Conservation (phyloP, 164 flowering plant genomes). For the Annona squamosa region DNA sequence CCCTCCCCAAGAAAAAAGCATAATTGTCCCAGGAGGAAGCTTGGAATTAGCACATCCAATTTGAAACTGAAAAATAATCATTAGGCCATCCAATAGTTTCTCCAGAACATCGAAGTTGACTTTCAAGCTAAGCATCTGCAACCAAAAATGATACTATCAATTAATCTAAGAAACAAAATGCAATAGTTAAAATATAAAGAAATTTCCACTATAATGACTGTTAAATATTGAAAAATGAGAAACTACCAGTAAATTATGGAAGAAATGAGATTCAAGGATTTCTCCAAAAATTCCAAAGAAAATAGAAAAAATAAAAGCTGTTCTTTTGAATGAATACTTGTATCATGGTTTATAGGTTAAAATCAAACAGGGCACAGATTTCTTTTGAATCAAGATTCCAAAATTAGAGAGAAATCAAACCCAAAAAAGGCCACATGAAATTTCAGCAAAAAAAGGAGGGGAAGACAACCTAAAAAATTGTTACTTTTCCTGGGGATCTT, state of each 20-base stretch:
- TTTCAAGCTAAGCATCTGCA: conserved; percentile 62
- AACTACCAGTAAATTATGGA: not conserved
- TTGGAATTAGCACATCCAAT: not conserved
- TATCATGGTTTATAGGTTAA: no score
- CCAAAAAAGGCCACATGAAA: no score
- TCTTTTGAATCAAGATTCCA: no score
- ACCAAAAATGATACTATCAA: not conserved
- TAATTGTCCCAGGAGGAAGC: no score
- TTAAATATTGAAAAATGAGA: not conserved
- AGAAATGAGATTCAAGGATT: not conserved
- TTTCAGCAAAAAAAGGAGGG: no score
- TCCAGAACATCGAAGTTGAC: conserved; percentile 56
- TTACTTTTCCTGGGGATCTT: no score
- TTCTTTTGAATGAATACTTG: not conserved
- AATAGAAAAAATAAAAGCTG: not conserved
- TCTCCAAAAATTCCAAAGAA: not conserved
- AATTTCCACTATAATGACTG: no score
- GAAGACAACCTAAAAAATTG: no score
- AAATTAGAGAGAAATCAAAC: no score
- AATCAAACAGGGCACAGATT: no score
- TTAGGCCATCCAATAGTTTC: conserved; percentile 44
- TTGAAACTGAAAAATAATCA: conserved; percentile 16
- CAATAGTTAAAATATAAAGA: not conserved
- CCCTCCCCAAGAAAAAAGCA: no score
- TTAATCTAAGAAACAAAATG: not conserved